These are phyloP conservation scores for Oryza coarctata DNA, from an alignment of 176 grass and related monocot genomes.

Conservation along the genomic window DNA sequence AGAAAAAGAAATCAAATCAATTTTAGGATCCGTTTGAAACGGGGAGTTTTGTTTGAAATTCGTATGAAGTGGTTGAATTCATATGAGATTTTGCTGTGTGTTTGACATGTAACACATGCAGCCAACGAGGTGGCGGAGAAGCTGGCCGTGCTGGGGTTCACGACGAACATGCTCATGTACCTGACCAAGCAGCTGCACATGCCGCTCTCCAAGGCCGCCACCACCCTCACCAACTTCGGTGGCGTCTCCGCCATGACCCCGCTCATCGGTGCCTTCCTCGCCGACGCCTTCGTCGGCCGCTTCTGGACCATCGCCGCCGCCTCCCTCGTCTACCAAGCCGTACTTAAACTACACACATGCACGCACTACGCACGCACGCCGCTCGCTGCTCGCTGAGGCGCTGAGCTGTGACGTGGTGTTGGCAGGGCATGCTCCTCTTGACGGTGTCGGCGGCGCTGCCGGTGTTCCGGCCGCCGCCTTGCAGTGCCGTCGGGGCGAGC, in stretches of 20 bases:
- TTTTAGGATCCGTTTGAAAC: too few species aligned
- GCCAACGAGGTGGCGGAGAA: conserved; percentile 86
- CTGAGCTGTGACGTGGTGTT: not conserved
- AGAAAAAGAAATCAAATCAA: not conserved
- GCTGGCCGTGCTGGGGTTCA: conserved; percentile 81
- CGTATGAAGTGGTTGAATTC: not conserved
- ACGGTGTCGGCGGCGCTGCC: conserved; percentile 70
- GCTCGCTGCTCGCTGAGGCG: too few species aligned
- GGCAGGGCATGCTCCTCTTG: conserved; percentile 68
- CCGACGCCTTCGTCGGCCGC: conserved; percentile 72
- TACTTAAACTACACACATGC: not conserved
- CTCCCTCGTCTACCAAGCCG: conserved; percentile 65
- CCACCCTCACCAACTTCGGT: conserved; percentile 76
- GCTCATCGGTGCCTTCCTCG: conserved; percentile 76
- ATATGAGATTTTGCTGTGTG: too few species aligned
- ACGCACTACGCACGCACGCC: too few species aligned
- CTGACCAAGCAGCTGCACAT: conserved; percentile 77
- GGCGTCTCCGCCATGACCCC: conserved; percentile 71
- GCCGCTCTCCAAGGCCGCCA: conserved; percentile 79
- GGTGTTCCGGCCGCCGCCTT: conserved; percentile 56
- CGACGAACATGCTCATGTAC: conserved; percentile 81
- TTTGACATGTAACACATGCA: not conserved
- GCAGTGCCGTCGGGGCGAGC: conserved; percentile 31
- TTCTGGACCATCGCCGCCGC: conserved; percentile 76
- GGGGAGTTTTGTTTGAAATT: not conserved